A percentile compares a stretch with the other conserved stretches of the same genome.
These are phyloP conservation scores for Pseudomonodictys pantanalensis DNA, from an alignment of 495 filamentous ascomycete species.

Conservation along the genomic window DNA sequence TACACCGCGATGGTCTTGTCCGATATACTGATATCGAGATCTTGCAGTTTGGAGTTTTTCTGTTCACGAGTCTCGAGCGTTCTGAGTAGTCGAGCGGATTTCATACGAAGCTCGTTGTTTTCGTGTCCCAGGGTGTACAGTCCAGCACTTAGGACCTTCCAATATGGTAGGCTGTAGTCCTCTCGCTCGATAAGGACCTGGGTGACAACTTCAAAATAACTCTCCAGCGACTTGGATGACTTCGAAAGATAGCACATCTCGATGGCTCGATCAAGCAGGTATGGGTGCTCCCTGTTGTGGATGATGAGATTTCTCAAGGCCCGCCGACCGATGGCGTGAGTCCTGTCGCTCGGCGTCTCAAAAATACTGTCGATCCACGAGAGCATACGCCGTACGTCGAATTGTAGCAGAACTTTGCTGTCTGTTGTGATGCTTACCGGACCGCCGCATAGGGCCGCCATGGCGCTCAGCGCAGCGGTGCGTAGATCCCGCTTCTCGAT, in stretches of 20 bases:
- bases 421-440: constrained; percentile 86
- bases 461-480: constrained; percentile 87
- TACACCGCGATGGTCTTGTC: constrained; percentile 98
- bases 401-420: constrained; percentile 75
- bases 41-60: constrained; percentile 84
- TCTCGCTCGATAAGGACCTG: constrained; percentile 77
- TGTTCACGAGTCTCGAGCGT: constrained; percentile 80
- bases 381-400: constrained; percentile 88
- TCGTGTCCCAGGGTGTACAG: constrained; percentile 89
- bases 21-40: constrained; percentile 96
- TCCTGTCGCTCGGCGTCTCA: constrained; percentile 79
- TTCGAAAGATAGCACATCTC: constrained; percentile 79
- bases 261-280: constrained; percentile 81
- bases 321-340: constrained; percentile 84
- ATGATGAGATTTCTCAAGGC: constrained; percentile 88
- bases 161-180: constrained; percentile 80
- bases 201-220: constrained; percentile 91
- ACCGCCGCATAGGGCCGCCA: constrained; percentile 89
- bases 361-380: constrained; percentile 95
- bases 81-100: constrained; percentile 79
- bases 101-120: constrained; percentile 79
- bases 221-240: constrained; percentile 78
- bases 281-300: constrained; percentile 81
- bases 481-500: constrained; percentile 92
- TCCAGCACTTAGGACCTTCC: constrained; percentile 82